Evolutionary conservation across 345 rosid species (phyloP), one percentile per base, ranked within the genome.

Genomic region (Leavenworthia alabamica): DNA sequence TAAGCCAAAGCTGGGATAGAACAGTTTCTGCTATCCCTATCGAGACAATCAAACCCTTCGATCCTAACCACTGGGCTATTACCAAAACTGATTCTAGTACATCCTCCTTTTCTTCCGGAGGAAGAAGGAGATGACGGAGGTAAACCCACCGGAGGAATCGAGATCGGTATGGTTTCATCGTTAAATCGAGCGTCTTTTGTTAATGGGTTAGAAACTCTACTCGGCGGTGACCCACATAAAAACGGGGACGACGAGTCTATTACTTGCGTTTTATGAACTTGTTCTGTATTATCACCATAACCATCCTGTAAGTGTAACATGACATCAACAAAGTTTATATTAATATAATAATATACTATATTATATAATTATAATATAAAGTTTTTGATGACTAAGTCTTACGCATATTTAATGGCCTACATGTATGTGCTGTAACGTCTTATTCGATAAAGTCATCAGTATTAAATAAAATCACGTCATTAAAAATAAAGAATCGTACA

Each of bases 181-280:
- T 88, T 74, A 20, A 93, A 93, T 57, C 83, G 79, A 49, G 90
- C 95, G 70, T 93, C 99, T 23, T 81, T 90, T 74, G 84, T 87
- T 84, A 93, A 70, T 56, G 99, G 99, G 90, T 93, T 93, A 86
- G 91, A 80, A 66, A 93, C 99, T 89, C 99, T 82, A 77, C 94
- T 89, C 62, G 99, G 99, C 81, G 99, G 99, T 73, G 97, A 89
- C 85, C 99, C 99, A 36, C 86, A 77, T 68, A 88, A 86, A 88
- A 83, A 91, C 23, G 92, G 96, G 87, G 75, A 71, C 66, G 66
- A 60, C 60, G 75, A 71, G 70, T 71, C 75, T 71, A 64, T 2
- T 56, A 51, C 66, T 11, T 89, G 85, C 79, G 82, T 79, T n/a
- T n/a, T n/a, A 83, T 82, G 73, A 57, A 78, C 68, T 70, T 81